Conservation (phyloP, 441 rosid genomes). For the Croton setiger region DNA sequence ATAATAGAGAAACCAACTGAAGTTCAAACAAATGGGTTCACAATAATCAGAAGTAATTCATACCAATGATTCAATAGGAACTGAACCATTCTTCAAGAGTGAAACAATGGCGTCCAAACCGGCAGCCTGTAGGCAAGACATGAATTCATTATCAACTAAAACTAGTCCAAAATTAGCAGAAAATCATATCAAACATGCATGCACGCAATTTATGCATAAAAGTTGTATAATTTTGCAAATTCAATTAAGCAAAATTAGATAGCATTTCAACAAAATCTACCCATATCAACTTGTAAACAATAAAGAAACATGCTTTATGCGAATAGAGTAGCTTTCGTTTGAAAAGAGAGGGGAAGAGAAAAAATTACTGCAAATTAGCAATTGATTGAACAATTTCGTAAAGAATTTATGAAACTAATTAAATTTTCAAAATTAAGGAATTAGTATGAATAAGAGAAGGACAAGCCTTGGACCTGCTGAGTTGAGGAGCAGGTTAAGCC, state of each 20-base stretch:
- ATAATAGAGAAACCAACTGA: neutral
- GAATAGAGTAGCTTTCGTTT: neutral
- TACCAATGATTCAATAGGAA: constrained; percentile 62
- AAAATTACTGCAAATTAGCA: neutral
- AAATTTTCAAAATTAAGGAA: constrained; percentile 1
- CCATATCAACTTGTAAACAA: neutral
- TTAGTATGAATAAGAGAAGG: neutral
- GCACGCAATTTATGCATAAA: neutral
- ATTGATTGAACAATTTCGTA: neutral
- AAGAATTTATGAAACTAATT: neutral
- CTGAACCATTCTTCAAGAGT: constrained; percentile 47
- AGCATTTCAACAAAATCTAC: neutral
- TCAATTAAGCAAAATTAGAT: neutral
- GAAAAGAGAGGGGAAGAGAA: neutral
- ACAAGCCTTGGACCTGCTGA: constrained; percentile 49
- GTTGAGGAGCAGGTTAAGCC: constrained; percentile 50
- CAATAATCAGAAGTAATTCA: neutral
- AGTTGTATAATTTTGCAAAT: neutral
- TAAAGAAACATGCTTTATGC: neutral
- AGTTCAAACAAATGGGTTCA: neutral
- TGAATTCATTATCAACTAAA: constrained; percentile 8
- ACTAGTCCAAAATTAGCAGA: neutral
- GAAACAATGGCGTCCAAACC: constrained; percentile 57
- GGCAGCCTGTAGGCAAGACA: constrained; percentile 46
- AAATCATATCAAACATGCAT: neutral